A percentile compares a stretch with the other conserved stretches of the same genome.
These are phyloP conservation scores for Geranomyces michiganensis DNA, from an alignment of 192 early-diverging fungal genomes.

Conservation along the genomic window DNA sequence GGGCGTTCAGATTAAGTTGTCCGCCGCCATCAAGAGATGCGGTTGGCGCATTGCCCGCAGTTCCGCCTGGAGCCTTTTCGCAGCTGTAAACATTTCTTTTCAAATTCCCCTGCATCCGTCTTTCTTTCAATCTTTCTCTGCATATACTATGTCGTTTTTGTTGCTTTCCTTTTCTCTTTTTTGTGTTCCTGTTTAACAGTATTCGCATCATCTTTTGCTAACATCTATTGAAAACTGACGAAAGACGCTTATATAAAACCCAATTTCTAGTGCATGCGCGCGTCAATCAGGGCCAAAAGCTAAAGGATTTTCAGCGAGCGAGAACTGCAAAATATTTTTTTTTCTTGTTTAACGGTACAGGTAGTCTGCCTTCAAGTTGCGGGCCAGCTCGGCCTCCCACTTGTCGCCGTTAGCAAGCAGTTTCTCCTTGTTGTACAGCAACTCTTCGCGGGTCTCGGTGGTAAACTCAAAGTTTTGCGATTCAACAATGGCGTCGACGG, in stretches of 20 bases:
- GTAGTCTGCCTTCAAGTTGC: slow-evolving; percentile 58
- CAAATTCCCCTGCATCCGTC: too few relatives aligned
- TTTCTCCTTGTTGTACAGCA: slow-evolving; percentile 96
- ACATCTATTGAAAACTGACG: too few relatives aligned
- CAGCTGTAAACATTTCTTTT: too few relatives aligned
- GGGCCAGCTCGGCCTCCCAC: slow-evolving; percentile 79
- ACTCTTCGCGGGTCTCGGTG: slow-evolving; percentile 96
- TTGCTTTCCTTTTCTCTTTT: too few relatives aligned
- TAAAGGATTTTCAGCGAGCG: not conserved
- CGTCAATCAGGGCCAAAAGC: not conserved
- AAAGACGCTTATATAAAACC: too few relatives aligned
- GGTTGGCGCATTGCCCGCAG: not conserved
- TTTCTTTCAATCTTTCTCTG: too few relatives aligned
- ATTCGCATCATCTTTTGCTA: too few relatives aligned
- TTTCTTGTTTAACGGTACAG: slow-evolving; percentile 44
- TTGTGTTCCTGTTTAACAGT: too few relatives aligned
- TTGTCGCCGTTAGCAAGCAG: slow-evolving; percentile 95
- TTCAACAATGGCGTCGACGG: slow-evolving; percentile 97
- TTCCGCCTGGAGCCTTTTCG: not conserved
- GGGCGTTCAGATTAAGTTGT: not conserved
- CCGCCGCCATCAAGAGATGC: not conserved
- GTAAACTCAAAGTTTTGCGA: slow-evolving; percentile 95
- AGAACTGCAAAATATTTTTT: not conserved
- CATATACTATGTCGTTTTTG: too few relatives aligned
- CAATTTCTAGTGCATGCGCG: not conserved